A percentile compares a stretch with the other conserved stretches of the same genome.
These are phyloP conservation scores for Tilletia indica DNA, from an alignment of 1,284 basidiomycete genomes.

Conservation along the genomic window DNA sequence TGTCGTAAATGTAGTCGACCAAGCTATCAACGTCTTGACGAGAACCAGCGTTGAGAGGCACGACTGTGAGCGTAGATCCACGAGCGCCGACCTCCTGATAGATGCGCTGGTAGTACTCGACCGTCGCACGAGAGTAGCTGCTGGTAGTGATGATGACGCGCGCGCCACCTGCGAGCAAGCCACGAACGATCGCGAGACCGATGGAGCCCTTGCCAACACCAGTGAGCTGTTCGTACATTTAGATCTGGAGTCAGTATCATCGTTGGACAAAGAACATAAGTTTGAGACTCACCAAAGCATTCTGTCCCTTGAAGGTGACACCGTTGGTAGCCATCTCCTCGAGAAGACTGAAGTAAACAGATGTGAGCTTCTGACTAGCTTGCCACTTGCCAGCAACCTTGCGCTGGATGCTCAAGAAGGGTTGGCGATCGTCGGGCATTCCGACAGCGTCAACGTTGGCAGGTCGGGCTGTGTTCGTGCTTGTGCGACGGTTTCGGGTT, in stretches of 20 bases:
- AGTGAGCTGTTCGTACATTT: constrained; percentile 64
- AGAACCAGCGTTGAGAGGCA: constrained; percentile 97
- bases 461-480: constrained; percentile 68
- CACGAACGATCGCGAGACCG: constrained; percentile 94
- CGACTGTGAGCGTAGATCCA: constrained; percentile 90
- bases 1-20: constrained; percentile 96
- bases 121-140: constrained; percentile 64
- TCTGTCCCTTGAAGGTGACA: constrained; percentile 97
- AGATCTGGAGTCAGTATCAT: background rate
- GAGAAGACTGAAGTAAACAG: constrained; percentile 78
- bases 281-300: constrained; percentile 65
- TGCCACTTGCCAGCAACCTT: constrained; percentile 96
- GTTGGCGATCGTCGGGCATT: constrained; percentile 70
- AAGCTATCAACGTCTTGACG: constrained; percentile 91
- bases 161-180: constrained; percentile 89
- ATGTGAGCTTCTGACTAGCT: constrained; percentile 90
- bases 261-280: background rate
- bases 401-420: constrained; percentile 91
- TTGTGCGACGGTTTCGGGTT: constrained; percentile 59
- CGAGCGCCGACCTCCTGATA: constrained; percentile 93
- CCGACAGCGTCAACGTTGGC: constrained; percentile 2
- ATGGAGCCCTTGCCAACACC: constrained; percentile 97
- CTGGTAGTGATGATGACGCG: constrained; percentile 94
- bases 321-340: constrained; percentile 97
- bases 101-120: constrained; percentile 97